phyloP scores from a whole-genome alignment of 345 rosid species.

The Eucalyptus cloeziana region DNA sequence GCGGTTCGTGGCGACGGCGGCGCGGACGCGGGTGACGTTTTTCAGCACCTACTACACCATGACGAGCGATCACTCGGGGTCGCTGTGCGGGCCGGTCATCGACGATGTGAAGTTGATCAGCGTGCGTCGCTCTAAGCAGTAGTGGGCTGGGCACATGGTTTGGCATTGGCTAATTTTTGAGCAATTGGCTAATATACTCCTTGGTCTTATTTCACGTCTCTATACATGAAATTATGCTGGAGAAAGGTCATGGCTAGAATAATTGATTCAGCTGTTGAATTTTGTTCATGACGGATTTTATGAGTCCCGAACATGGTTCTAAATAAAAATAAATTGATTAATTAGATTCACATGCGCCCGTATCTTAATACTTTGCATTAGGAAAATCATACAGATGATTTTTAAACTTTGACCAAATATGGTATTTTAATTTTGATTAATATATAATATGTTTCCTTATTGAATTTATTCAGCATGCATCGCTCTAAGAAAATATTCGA shows the following conservation, averaged over 20 bases:
- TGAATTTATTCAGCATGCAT: too few relatives aligned
- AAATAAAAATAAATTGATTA: background rate
- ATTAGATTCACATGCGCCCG: fast-evolving
- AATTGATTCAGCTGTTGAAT: background rate
- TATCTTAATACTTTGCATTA: fast-evolving
- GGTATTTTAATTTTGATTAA: fast-evolving
- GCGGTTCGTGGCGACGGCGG: constrained; percentile 27
- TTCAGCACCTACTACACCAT: constrained; percentile 44
- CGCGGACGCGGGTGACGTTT: constrained; percentile 36
- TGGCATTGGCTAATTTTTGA: background rate
- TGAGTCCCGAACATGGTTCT: fast-evolving
- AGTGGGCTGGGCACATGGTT: background rate
- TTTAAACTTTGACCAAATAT: fast-evolving
- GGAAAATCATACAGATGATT: fast-evolving
- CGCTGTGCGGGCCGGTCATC: constrained; percentile 61
- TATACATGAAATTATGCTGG: fast-evolving
- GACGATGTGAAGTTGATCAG: constrained; percentile 40
- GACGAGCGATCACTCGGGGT: constrained; percentile 49
- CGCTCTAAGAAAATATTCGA: too few relatives aligned
- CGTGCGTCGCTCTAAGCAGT: background rate
- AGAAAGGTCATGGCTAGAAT: background rate
- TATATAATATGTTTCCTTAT: too few relatives aligned
- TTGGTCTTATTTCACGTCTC: background rate
- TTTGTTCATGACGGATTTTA: fast-evolving
- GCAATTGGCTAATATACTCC: background rate